A percentile compares a stretch with the other conserved stretches of the same genome.
Conservation (phyloP, 805 yeast genomes). For the Myxozyma neglecta region DNA sequence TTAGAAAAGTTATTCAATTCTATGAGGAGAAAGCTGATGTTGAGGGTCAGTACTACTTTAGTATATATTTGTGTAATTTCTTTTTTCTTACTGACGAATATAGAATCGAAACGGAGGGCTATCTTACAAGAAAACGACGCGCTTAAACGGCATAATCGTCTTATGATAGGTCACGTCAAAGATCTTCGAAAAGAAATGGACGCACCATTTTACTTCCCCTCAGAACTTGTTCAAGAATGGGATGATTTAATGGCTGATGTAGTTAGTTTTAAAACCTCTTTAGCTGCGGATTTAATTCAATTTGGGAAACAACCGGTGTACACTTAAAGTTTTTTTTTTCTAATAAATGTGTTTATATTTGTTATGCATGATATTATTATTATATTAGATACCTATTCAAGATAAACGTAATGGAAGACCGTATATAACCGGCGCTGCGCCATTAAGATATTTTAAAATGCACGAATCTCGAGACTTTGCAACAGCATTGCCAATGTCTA, state of each 20-base stretch:
- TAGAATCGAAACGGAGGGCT: slow-evolving; percentile 39
- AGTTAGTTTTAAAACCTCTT: background rate
- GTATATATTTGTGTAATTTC: background rate
- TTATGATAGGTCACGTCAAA: slow-evolving; percentile 36
- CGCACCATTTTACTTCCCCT: slow-evolving; percentile 2
- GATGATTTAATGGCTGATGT: slow-evolving; percentile 5
- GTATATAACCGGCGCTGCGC: slow-evolving; percentile 88
- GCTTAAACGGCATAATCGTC: slow-evolving; percentile 36
- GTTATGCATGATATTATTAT: background rate
- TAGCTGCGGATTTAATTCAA: background rate
- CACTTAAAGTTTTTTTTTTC: background rate
- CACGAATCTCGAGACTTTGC: slow-evolving; percentile 64
- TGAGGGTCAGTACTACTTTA: slow-evolving; percentile 7
- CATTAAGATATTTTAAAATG: slow-evolving; percentile 72
- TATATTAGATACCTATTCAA: background rate
- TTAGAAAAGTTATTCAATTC: slow-evolving; percentile 36
- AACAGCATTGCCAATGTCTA: slow-evolving; percentile 57
- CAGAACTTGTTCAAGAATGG: slow-evolving; percentile 7
- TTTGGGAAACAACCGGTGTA: background rate
- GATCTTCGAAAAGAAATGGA: slow-evolving; percentile 20
- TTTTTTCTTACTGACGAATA: slow-evolving; percentile 7
- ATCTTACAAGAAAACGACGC: slow-evolving; percentile 37
- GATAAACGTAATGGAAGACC: slow-evolving; percentile 62
- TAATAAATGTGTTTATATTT: background rate
- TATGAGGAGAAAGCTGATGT: slow-evolving; percentile 39